Evolutionary conservation across 148 eudicot genomes (phyloP).

Genomic region (Camellia granthamiana): DNA sequence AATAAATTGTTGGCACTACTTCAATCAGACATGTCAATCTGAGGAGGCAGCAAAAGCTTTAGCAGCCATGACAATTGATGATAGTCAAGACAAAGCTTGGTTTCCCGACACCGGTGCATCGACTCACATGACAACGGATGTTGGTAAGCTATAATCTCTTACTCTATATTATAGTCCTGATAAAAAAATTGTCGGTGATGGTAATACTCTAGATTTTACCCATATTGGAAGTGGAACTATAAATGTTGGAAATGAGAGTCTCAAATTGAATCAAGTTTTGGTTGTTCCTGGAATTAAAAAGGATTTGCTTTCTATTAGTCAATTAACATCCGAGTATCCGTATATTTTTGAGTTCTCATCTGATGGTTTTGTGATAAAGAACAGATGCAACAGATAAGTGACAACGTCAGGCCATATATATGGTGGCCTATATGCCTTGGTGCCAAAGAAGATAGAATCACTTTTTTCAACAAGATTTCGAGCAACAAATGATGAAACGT

Average conservation of each 20-base stretch:
- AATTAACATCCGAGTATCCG: background rate
- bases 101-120: background rate
- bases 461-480: background rate
- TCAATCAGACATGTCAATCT: background rate
- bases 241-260: background rate
- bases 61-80: background rate
- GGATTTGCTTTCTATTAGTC: background rate
- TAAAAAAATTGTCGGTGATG: background rate
- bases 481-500: background rate
- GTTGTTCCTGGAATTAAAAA: background rate
- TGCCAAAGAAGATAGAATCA: background rate
- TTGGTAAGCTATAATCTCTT: background rate
- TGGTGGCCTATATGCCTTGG: background rate
- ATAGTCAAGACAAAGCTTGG: background rate
- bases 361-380: conserved; percentile 3
- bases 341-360: background rate
- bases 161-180: background rate
- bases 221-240: background rate
- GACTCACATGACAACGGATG: background rate
- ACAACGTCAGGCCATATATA: background rate
- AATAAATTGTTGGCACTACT: too few relatives aligned
- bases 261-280: background rate
- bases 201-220: background rate
- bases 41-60: background rate
- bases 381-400: background rate